Evolutionary conservation across 2,329 filamentous ascomycete species (phyloP).

Genomic region (Curvularia sp.): DNA sequence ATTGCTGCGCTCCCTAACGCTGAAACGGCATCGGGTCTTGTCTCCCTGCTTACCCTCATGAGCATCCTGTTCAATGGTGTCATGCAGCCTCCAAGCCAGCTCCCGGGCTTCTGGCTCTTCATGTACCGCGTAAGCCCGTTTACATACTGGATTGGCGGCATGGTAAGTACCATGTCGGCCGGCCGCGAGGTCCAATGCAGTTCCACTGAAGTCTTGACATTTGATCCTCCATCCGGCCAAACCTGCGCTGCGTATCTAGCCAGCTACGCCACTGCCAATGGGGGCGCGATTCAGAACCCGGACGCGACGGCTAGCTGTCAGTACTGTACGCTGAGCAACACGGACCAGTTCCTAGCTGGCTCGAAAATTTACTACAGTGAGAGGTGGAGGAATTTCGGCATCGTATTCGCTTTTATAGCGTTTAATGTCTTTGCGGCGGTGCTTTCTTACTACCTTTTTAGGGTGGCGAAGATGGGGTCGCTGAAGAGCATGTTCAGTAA

Average conservation of each 20-base stretch:
- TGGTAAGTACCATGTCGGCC: constrained; percentile 54
- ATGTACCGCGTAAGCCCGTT: constrained; percentile 75
- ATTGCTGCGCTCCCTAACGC: constrained; percentile 74
- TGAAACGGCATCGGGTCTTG: constrained; percentile 71
- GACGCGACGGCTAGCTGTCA: constrained; percentile 56
- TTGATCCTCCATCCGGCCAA: constrained; percentile 52
- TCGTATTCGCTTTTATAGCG: constrained; percentile 70
- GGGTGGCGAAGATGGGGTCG: constrained; percentile 37
- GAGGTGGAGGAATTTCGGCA: constrained; percentile 72
- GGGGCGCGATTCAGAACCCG: constrained; percentile 54
- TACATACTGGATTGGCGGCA: constrained; percentile 64
- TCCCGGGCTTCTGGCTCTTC: constrained; percentile 79
- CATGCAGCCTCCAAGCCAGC: constrained; percentile 62
- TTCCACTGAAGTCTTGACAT: constrained; percentile 51
- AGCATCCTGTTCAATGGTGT: constrained; percentile 60
- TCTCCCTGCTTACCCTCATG: constrained; percentile 65
- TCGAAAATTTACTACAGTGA: constrained; percentile 56
- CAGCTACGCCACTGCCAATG: constrained; percentile 50
- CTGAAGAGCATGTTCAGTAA: constrained; percentile 25
- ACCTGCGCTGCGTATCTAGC: constrained; percentile 57
- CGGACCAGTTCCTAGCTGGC: constrained; percentile 58
- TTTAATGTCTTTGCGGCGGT: constrained; percentile 70
- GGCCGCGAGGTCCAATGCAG: constrained; percentile 58
- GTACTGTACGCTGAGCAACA: constrained; percentile 57
- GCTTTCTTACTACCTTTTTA: constrained; percentile 62